Base-by-base conservation (phyloP, 257 asterid species). In the Osmanthus fragrans region DNA sequence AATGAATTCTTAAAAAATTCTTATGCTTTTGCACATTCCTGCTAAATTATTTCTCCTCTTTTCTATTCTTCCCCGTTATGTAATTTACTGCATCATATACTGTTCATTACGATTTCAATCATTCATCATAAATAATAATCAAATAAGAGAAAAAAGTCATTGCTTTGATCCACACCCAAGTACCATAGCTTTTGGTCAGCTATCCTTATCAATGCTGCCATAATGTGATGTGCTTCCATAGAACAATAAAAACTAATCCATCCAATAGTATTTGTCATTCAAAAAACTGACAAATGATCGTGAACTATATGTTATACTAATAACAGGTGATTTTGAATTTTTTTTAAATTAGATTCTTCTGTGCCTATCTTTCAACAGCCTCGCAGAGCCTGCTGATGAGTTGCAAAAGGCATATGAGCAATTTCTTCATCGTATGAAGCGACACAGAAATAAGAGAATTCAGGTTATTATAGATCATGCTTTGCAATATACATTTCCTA, bases 311-410 rank as follows among this genome's bases (percentile, higher is more conserved):
- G 18, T 71, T n/a, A 66, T 58, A 12, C 5, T 72, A 68, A 74
- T 40, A 54, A 66, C 27, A 25, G 25, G 65, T 81, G n/a, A 60
- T 77, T 73, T 33, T 70, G 65, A 25, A 60, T 54, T 74, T 39
- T 25, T 32, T 32, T 32, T 32, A 34, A 54, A 36, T 75, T 69
- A 42, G 32, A 67, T 39, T 9, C 76, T 19, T 49, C 7, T 75
- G 64, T 72, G 45, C 74, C 66, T 75, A 49, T 81, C 80, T 36
- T 30, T 33, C 29, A 76, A 75, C 91, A 95, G 99, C 86, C 93
- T 90, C 81, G 98, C 98, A 13, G 98, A 95, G 88, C 97, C 99
- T 77, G 89, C 82, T 32, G 90, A 86, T 68, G 97, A 91, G 91
- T 78, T 95, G 90, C 97, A 90, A 74, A 95, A 89, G 80, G 87